phyloP scores from a whole-genome alignment of 176 grass and related monocot species.

The Oryza glaberrima region DNA sequence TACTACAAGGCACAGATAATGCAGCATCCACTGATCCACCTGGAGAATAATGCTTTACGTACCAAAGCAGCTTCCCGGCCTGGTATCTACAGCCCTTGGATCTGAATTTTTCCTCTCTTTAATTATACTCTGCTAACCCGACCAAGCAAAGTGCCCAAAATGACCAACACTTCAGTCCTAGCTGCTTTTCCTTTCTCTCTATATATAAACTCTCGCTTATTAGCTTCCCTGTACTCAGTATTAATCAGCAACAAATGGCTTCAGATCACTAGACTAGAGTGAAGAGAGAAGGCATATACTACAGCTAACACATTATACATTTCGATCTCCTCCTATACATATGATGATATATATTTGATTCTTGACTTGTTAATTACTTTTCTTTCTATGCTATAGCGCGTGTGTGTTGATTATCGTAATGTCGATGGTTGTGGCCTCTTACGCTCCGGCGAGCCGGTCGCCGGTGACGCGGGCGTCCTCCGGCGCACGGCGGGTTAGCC shows the following conservation, averaged over 20 bases:
- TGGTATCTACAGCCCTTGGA: neutral
- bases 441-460: neutral
- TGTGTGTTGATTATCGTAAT: neutral
- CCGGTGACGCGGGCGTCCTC: neutral
- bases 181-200: too few species aligned
- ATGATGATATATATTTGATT: neutral
- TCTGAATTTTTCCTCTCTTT: neutral
- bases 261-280: neutral
- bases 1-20: neutral
- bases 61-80: neutral
- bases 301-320: neutral
- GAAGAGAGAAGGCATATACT: too few species aligned
- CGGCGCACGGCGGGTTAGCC: neutral
- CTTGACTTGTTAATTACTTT: neutral
- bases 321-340: neutral
- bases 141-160: slow-evolving; percentile 40
- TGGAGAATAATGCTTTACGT: slow-evolving; percentile 16
- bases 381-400: neutral
- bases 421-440: slow-evolving; percentile 33
- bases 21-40: neutral
- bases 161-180: neutral
- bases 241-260: neutral
- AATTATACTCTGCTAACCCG: slow-evolving; percentile 16
- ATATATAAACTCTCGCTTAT: neutral
- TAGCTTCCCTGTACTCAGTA: neutral